Base-by-base conservation (phyloP, 768 basidiomycete genomes). In the Fistulinella prunicolor region DNA sequence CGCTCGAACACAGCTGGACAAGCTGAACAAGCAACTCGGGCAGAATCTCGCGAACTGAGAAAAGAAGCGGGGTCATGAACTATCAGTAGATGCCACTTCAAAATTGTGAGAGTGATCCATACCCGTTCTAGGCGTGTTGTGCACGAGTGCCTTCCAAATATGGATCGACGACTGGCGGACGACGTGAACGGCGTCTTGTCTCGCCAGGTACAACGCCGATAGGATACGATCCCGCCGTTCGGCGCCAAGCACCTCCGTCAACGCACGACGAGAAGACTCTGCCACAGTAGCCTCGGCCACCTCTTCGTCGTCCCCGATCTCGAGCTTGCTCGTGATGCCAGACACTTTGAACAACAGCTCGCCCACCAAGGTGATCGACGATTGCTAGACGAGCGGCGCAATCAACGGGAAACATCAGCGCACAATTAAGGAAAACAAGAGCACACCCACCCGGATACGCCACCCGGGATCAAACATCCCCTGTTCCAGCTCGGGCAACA, bases 131-230 rank as follows among this genome's bases (percentile, higher is more conserved):
- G 92, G 94, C 0, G 93, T 95, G 59, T 95, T 98, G 65, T 92
- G 82, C 9, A 99, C 94, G 53, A 98, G 75, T 4, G 93, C 95
- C 70, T 98, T 98, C 96, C 96, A 99, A 54, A 98, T 96, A 48
- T 92, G 92, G 38, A 95, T 81, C 0, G 94, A 89, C 3, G 92
- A 83, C 63, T 92, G 89, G 34, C 95, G 83, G 30, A 98, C 94
- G 38, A 85, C 79, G 35, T 81, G 83, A 55, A 96, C 90, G 12
- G 89, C 78, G 66, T 98, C 96, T 66, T 98, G 95, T 38, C 94
- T 84, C 44, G 94, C 89, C 55, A 98, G 76, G 67, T 94, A 99
- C 44, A 99, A 69, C 2, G 88, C 88, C 7, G 93, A 86, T 39
- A 99, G 72, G 30, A 98, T 90, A 22, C 93, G 83, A 66, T 98